These are phyloP conservation scores for Penicillium mononematosum DNA, from an alignment of 495 filamentous ascomycete genomes.

Conservation along the genomic window DNA sequence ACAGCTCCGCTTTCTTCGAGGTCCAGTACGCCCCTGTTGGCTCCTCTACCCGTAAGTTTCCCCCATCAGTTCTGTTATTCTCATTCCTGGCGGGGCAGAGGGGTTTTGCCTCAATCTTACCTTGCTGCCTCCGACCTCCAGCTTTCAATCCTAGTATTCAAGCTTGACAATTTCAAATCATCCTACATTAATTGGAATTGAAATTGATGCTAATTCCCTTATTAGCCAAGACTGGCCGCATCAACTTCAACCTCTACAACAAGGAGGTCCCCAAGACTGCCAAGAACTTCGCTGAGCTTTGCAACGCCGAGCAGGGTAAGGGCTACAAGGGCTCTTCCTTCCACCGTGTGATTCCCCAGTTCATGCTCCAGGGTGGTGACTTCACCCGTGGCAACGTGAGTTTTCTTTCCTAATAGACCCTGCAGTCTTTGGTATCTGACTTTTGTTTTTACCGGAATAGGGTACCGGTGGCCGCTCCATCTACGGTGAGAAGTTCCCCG, in stretches of 20 bases:
- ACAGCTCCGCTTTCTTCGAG: slow-evolving; percentile 66
- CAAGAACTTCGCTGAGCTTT: slow-evolving; percentile 93
- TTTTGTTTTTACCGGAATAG: slow-evolving; percentile 20
- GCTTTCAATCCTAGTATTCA: neutral
- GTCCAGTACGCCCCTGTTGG: slow-evolving; percentile 57
- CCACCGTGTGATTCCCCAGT: slow-evolving; percentile 96
- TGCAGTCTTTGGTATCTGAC: neutral
- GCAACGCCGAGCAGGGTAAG: slow-evolving; percentile 84
- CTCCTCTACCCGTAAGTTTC: slow-evolving; percentile 61
- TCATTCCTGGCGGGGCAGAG: slow-evolving; percentile 18
- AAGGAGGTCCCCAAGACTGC: slow-evolving; percentile 87
- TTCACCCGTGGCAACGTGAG: slow-evolving; percentile 90
- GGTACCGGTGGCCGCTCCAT: slow-evolving; percentile 95
- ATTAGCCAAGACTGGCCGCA: slow-evolving; percentile 71
- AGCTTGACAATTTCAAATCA: neutral
- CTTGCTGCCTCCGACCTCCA: slow-evolving; percentile 8
- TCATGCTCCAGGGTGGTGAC: slow-evolving; percentile 99
- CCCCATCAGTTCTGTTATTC: slow-evolving; percentile 4
- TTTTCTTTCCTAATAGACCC: slow-evolving; percentile 11
- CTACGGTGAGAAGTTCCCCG: slow-evolving; percentile 94
- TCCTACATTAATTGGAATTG: neutral
- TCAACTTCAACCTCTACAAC: slow-evolving; percentile 90
- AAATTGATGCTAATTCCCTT: slow-evolving; percentile 17
- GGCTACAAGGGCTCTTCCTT: slow-evolving; percentile 90
- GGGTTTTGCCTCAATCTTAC: slow-evolving; percentile 13